Percentiles rank a stretch among this genome's conserved stretches.
These are phyloP conservation scores for Calonectria hawksworthii DNA, from an alignment of 2,329 filamentous ascomycete species.

Conservation along the genomic window DNA sequence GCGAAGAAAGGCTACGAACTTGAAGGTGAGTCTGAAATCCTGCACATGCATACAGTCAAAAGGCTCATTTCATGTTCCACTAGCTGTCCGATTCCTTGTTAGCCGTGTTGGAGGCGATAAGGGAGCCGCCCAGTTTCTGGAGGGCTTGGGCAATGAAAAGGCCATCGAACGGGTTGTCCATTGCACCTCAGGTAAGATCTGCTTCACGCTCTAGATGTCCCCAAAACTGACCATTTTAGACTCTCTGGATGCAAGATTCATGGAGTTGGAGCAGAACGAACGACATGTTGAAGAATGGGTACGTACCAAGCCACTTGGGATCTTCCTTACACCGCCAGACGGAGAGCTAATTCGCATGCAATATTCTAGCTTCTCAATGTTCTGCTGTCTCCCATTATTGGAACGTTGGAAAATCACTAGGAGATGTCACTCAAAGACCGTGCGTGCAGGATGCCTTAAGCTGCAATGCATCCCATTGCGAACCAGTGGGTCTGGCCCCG, in stretches of 20 bases:
- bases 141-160: not conserved
- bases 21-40: not conserved
- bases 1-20: not conserved
- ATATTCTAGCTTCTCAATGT: not conserved
- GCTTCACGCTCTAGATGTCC: not conserved
- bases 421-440: too few relatives aligned
- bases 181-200: not conserved
- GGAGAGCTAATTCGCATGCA: not conserved
- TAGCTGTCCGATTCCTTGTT: not conserved
- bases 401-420: not conserved
- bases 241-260: not conserved
- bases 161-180: not conserved
- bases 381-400: not conserved
- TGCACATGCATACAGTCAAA: not conserved
- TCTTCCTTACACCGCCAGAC: not conserved
- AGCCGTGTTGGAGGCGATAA: not conserved
- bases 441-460: too few relatives aligned
- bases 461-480: not conserved
- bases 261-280: not conserved
- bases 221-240: not conserved
- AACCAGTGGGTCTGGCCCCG: too few relatives aligned
- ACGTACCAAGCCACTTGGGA: not conserved
- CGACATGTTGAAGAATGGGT: not conserved
- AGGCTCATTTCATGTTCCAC: not conserved
- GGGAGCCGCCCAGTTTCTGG: not conserved